A percentile compares a stretch with the other conserved stretches of the same genome.
These are phyloP conservation scores for Russula earlei DNA, from an alignment of 768 basidiomycete species.

Conservation along the genomic window DNA sequence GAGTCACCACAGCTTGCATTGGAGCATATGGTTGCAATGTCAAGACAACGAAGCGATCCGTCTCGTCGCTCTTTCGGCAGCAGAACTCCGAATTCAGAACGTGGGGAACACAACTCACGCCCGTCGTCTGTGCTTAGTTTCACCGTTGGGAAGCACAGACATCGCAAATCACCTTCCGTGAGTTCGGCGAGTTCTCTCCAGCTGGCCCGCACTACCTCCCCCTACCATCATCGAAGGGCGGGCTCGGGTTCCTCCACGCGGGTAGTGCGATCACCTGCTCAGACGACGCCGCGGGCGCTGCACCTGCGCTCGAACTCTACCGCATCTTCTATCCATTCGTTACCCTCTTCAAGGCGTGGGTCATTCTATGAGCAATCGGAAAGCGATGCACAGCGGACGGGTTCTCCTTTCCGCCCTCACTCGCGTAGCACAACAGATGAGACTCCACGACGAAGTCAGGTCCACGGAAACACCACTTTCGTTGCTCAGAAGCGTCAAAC, in stretches of 20 bases:
- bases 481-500: slow-evolving; percentile 76
- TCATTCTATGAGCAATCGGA: slow-evolving; percentile 74
- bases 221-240: slow-evolving; percentile 69
- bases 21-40: slow-evolving; percentile 34
- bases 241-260: slow-evolving; percentile 80
- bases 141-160: slow-evolving; percentile 45
- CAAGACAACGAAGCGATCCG: slow-evolving; percentile 38
- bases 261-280: slow-evolving; percentile 51
- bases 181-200: slow-evolving; percentile 63
- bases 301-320: slow-evolving; percentile 71
- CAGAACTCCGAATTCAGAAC: slow-evolving; percentile 84
- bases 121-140: slow-evolving; percentile 84
- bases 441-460: slow-evolving; percentile 30
- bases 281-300: slow-evolving; percentile 34
- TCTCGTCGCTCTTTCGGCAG: slow-evolving; percentile 65
- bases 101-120: slow-evolving; percentile 54
- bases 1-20: slow-evolving; percentile 42
- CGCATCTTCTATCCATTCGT: slow-evolving; percentile 69
- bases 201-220: slow-evolving; percentile 56
- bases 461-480: slow-evolving; percentile 47
- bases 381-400: slow-evolving; percentile 49
- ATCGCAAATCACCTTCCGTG: slow-evolving; percentile 67
- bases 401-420: slow-evolving; percentile 52
- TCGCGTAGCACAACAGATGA: slow-evolving; percentile 43
- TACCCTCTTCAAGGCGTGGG: slow-evolving; percentile 64